Evolutionary conservation across 768 basidiomycete genomes (phyloP).

Genomic region (Hericium coralloides): DNA sequence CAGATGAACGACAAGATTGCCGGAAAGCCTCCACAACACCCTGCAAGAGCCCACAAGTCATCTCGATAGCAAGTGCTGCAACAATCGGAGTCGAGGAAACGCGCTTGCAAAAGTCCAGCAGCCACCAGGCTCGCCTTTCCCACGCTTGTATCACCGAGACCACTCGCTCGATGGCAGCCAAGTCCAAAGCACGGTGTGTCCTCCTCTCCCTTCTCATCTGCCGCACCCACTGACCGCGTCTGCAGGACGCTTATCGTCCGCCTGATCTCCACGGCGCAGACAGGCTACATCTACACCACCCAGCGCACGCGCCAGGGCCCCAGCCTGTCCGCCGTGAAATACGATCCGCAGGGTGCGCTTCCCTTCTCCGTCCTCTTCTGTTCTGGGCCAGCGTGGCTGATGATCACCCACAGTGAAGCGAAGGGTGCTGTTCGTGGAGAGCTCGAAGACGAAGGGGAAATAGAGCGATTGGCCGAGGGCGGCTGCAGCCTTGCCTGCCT

Average conservation of each 20-base stretch:
- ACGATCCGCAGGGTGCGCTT: constrained; percentile 71
- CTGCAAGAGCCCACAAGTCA: too few relatives aligned
- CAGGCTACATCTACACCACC: constrained; percentile 87
- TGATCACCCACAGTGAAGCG: constrained; percentile 40
- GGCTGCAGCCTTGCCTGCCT: not conserved
- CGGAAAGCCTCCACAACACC: too few relatives aligned
- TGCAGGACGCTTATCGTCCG: constrained; percentile 76
- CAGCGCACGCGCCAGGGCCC: constrained; percentile 65
- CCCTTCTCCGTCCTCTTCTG: not conserved
- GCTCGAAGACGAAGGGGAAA: constrained; percentile 52
- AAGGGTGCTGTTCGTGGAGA: constrained; percentile 73
- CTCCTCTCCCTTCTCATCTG: not conserved
- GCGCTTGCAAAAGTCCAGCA: too few relatives aligned
- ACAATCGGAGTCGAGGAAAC: too few relatives aligned
- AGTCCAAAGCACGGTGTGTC: constrained; percentile 50
- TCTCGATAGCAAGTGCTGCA: too few relatives aligned
- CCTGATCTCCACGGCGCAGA: constrained; percentile 85
- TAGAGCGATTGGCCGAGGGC: not conserved
- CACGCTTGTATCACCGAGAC: not conserved
- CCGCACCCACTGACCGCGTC: not conserved
- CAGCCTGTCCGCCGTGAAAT: constrained; percentile 85
- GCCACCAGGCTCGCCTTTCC: not conserved
- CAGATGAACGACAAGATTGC: too few relatives aligned
- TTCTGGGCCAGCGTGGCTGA: not conserved
- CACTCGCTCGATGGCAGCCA: constrained; percentile 40